Percentiles rank a stretch among this genome's conserved stretches.
Conservation (phyloP, 2,329 filamentous ascomycete species). For the Alternaria hordeiaustralica region DNA sequence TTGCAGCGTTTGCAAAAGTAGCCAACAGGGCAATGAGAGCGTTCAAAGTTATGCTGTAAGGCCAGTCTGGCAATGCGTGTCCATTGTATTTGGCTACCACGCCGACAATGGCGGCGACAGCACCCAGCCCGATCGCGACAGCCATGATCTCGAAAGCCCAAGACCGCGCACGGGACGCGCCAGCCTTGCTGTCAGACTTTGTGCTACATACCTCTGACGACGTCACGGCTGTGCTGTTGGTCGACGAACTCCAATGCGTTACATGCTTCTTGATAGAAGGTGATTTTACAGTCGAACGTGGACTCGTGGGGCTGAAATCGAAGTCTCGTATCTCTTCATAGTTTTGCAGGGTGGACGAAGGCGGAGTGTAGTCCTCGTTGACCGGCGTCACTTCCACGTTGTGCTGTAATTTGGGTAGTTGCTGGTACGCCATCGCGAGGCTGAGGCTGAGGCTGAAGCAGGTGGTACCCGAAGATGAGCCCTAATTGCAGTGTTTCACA, state of each 20-base stretch:
- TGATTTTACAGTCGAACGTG: background rate
- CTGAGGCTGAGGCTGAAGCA: background rate
- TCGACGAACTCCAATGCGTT: conserved; percentile 12
- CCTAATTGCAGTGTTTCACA: background rate
- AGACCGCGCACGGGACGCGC: conserved; percentile 4
- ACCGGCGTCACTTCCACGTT: conserved; percentile 3
- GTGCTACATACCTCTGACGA: conserved; percentile 13
- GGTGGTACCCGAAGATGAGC: background rate
- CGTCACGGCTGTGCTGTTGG: conserved; percentile 9
- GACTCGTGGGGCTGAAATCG: conserved; percentile 10
- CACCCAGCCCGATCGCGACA: conserved; percentile 9
- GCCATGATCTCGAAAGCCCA: conserved; percentile 20
- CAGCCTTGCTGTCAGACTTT: conserved; percentile 7
- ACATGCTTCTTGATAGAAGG: conserved; percentile 10
- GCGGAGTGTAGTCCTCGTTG: conserved; percentile 2
- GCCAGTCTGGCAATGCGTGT: conserved; percentile 18
- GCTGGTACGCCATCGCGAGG: conserved; percentile 9
- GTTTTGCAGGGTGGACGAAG: conserved; percentile 2
- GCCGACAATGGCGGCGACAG: conserved; percentile 16
- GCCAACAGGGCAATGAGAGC: conserved; percentile 21
- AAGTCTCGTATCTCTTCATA: conserved; percentile 9
- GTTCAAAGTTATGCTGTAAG: conserved; percentile 20
- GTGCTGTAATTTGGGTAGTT: conserved; percentile 7
- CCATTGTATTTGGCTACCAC: conserved; percentile 17
- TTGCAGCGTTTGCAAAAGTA: conserved; percentile 19